Evolutionary conservation across 306 rosid species (phyloP).

Genomic region (Nissolia schottii): DNA sequence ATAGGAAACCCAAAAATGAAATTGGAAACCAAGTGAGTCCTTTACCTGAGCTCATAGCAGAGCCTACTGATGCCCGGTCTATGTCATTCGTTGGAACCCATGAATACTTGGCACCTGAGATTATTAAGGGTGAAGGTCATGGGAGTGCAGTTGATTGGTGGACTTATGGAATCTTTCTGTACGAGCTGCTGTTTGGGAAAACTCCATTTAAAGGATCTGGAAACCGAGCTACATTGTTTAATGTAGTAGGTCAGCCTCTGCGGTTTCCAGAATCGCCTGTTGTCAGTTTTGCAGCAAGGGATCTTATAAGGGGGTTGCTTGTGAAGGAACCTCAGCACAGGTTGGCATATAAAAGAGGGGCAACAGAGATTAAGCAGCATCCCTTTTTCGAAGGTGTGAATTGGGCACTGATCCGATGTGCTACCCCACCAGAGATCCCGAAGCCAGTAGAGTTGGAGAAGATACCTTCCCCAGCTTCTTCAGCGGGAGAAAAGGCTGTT

Average conservation of each 20-base stretch:
- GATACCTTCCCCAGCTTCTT: slow-evolving; percentile 69
- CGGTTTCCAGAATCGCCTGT: slow-evolving; percentile 91
- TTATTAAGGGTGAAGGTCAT: slow-evolving; percentile 95
- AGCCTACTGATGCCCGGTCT: slow-evolving; percentile 93
- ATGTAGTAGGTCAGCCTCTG: slow-evolving; percentile 86
- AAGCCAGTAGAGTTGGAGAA: slow-evolving; percentile 78
- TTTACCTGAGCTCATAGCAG: slow-evolving; percentile 90
- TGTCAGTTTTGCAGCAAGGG: slow-evolving; percentile 92
- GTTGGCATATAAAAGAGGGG: slow-evolving; percentile 88
- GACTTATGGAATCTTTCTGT: slow-evolving; percentile 93
- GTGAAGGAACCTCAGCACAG: slow-evolving; percentile 91
- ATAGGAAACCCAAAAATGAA: slow-evolving; percentile 70
- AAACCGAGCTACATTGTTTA: slow-evolving; percentile 86
- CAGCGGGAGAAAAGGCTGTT: slow-evolving; percentile 54
- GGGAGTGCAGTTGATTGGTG: slow-evolving; percentile 99
- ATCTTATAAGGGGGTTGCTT: slow-evolving; percentile 88
- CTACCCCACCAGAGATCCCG: slow-evolving; percentile 97
- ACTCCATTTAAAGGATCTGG: slow-evolving; percentile 97
- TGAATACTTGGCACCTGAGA: slow-evolving; percentile 96
- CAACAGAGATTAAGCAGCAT: slow-evolving; percentile 92
- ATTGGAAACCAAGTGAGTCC: slow-evolving; percentile 90
- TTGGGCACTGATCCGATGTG: slow-evolving; percentile 96
- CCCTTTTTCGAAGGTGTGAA: slow-evolving; percentile 97
- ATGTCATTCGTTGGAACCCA: slow-evolving; percentile 99
- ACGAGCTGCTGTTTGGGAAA: slow-evolving; percentile 89